Evolutionary conservation across 2,329 filamentous ascomycete genomes (phyloP), one percentile per base, ranked within the genome.

Genomic region (Stagonosporopsis chrysanthemi): DNA sequence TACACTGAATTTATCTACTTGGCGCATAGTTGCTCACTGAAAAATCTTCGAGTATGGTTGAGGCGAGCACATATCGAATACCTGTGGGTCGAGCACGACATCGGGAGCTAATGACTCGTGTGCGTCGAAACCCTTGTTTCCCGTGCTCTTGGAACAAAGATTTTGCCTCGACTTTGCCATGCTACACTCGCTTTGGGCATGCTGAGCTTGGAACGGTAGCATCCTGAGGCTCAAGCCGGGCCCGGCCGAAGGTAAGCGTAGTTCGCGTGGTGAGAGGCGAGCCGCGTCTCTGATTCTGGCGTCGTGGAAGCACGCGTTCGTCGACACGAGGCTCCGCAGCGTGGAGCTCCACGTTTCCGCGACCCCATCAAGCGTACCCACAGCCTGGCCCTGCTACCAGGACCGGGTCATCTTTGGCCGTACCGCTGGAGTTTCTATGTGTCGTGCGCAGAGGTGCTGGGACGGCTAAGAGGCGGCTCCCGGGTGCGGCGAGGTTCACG

Each of bases 41-140:
- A 56, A 54, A 52, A 49, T 66, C 62, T 58, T 56, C 47, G 43
- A 64, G 53, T 52, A 47, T 60, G 46, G 52, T 65, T 62, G 58
- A 61, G 58, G 44, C 52, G 29, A 48, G 19, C 19, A 46, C 35
- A 48, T 31, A 35, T 45, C 43, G 52, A 56, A 63, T 43, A 58
- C 44, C 45, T 52, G 60, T 62, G 64, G 64, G 62, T 54, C 64
- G 50, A 67, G 64, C 64, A 67, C 64, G 64, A 67, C 62, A 67
- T 67, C 43, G 47, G 49, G 51, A 54, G 44, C 55, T 52, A 58
- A 58, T 41, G 49, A 58, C 55, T 52, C 48, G 43, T 15, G 45
- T 24, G 40, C 48, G 35, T 36, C 43, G 31, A 48, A 44, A 49
- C 48, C 48, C 48, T 52, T 22, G 29, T 28, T 26, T 36, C 9